phyloP scores from a whole-genome alignment of 148 eudicot species.

The Hydrangea macrophylla region DNA sequence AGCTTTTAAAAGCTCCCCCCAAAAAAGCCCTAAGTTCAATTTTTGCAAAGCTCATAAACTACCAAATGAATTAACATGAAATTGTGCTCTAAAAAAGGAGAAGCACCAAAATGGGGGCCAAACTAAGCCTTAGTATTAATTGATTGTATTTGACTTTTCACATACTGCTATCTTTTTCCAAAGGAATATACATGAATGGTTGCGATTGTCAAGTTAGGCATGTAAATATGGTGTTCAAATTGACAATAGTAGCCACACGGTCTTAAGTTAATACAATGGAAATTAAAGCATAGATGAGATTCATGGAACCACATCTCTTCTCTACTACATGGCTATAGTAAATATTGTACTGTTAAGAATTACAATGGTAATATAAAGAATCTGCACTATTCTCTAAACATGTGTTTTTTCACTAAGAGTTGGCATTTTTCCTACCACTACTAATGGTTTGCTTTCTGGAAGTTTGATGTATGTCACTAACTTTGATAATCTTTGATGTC shows the following conservation, averaged over 20 bases:
- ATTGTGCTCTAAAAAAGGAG: too few species aligned
- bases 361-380: neutral
- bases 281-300: neutral
- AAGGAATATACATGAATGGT: neutral
- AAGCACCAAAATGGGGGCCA: too few species aligned
- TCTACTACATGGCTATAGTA: neutral
- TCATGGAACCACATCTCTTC: neutral
- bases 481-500: neutral
- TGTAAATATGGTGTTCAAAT: neutral
- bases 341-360: neutral
- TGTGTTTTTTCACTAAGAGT: too few species aligned
- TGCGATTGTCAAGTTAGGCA: neutral
- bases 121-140: too few species aligned
- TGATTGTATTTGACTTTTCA: too few species aligned
- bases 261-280: neutral
- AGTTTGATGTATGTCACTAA: neutral
- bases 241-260: neutral
- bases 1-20: too few species aligned
- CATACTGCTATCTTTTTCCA: neutral
- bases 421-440: too few species aligned
- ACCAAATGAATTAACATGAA: too few species aligned
- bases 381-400: neutral
- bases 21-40: too few species aligned
- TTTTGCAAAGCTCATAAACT: too few species aligned
- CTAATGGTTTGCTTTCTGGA: neutral